phyloP scores from a whole-genome alignment of 2,329 filamentous ascomycete genomes.

The Chrysosphaeria jannelii region DNA sequence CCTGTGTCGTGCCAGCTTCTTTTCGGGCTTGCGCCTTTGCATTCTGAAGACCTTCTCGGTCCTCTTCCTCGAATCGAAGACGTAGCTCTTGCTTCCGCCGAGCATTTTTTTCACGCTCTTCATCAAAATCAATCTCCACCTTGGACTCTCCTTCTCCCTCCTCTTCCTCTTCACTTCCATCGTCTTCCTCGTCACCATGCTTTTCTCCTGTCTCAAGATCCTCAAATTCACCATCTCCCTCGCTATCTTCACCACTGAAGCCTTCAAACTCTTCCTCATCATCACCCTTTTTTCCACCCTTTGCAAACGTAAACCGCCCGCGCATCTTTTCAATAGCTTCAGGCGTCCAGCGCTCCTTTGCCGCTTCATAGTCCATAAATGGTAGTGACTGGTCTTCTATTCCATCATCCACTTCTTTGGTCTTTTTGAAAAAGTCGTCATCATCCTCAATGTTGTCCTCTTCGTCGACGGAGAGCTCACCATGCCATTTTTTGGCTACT shows the following conservation, averaged over 20 bases:
- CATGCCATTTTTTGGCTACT: conserved; percentile 53
- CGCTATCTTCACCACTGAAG: conserved; percentile 24
- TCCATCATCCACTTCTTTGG: conserved; percentile 50
- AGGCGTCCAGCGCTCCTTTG: conserved; percentile 65
- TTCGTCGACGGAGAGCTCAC: conserved; percentile 20
- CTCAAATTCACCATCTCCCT: conserved; percentile 58
- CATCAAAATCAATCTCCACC: conserved; percentile 32
- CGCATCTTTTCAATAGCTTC: conserved; percentile 49
- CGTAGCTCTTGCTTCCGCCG: conserved; percentile 82
- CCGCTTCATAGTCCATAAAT: conserved; percentile 43
- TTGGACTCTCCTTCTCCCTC: conserved; percentile 61
- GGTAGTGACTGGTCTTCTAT: conserved; percentile 60
- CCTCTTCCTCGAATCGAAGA: conserved; percentile 85
- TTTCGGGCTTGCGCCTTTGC: conserved; percentile 52
- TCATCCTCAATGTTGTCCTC: conserved; percentile 18
- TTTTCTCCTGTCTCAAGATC: conserved; percentile 56
- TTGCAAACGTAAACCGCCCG: conserved; percentile 30
- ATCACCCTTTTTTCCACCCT: conserved; percentile 19
- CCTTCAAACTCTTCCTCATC: conserved; percentile 37
- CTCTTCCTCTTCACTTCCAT: conserved; percentile 5
- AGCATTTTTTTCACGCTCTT: conserved; percentile 74
- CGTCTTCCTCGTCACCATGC: conserved; percentile 14
- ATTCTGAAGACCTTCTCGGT: conserved; percentile 81
- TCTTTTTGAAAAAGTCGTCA: conserved; percentile 35
- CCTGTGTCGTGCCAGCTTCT: conserved; percentile 25